Conservation (phyloP, 2,329 filamentous ascomycete genomes). For the Penicillium sp. region DNA sequence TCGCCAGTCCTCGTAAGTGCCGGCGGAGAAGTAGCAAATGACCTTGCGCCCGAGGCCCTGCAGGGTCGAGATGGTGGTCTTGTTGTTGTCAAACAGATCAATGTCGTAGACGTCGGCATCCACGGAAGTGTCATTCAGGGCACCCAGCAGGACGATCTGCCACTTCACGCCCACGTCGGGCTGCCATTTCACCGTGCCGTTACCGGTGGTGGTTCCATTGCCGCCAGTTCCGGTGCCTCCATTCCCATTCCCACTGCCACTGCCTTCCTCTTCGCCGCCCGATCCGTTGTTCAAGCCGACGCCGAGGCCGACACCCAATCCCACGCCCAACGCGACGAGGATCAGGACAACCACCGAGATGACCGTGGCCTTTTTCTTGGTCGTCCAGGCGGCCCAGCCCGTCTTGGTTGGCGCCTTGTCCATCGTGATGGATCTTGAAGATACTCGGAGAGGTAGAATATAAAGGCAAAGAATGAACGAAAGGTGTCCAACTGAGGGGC, state of each 20-base stretch:
- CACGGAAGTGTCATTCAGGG: conserved; percentile 38
- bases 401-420: conserved; percentile 14
- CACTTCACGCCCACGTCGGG: conserved; percentile 50
- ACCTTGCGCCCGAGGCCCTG: conserved; percentile 53
- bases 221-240: conserved; percentile 8
- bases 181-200: conserved; percentile 43
- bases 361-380: conserved; percentile 32
- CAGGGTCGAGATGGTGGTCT: conserved; percentile 43
- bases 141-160: conserved; percentile 55
- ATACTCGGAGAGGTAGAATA: not conserved
- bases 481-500: too few species aligned
- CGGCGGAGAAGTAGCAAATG: conserved; percentile 71
- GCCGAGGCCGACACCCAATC: conserved; percentile 54
- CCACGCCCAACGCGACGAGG: conserved; percentile 48
- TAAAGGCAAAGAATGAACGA: not conserved
- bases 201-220: conserved; percentile 18
- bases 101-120: conserved; percentile 58
- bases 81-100: conserved; percentile 51
- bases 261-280: conserved; percentile 21
- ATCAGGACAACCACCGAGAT: conserved; percentile 17
- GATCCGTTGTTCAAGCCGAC: conserved; percentile 43
- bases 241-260: conserved; percentile 14
- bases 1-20: conserved; percentile 60
- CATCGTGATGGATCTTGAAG: not conserved
- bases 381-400: conserved; percentile 24